Base-by-base conservation (phyloP, 176 grass and related monocot species). In the Guadua angustifolia region DNA sequence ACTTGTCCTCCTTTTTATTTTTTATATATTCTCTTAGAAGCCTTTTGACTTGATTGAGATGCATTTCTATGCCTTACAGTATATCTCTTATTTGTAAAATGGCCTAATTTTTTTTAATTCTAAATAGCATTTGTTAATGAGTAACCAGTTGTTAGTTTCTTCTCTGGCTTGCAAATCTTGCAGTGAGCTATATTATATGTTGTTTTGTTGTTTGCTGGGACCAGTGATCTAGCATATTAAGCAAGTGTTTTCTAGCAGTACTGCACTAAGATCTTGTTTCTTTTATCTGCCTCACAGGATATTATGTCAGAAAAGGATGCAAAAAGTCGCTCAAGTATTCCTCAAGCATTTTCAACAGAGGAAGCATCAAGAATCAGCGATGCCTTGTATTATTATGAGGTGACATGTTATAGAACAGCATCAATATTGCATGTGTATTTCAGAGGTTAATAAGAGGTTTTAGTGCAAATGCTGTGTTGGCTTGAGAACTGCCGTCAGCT, bases 371-470 rank as follows among this genome's bases (percentile, higher is more conserved):
- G 75, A 71, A 99, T 99, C 72, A 96, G 78, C 6, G 93, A 99
- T 17, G 93, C 80, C 19, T 82, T 96, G 58, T 99, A 96, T 82
- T 90, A 80, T 75, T 99, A 94, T 69, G 97, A 96, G 97, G 97
- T 96, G 67, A 85, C 19, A 38, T 68, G 38, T 93, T 77, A 76
- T 59, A 49, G 25, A 65, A 35, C 52, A 66, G 40, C 64, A 86
- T 69, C 19, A 68, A n/a, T 65, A 51, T 68, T 52, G 7, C 35
- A 81, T 49, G 21, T 75, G 40, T 39, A 40, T 72, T 73, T 11
- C 51, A 63, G 18, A 55, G 42, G 5, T 35, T 26, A 64, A 73
- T 83, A 63, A 49, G 39, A 51, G 19, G 32, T 50, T 50, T 32
- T 64, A 51, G 19, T 9, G 16, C 21, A 25, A 21, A 53, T 63